These are phyloP conservation scores for Metschnikowia chrysomelidarum DNA, from an alignment of 805 yeast species.

Conservation along the genomic window DNA sequence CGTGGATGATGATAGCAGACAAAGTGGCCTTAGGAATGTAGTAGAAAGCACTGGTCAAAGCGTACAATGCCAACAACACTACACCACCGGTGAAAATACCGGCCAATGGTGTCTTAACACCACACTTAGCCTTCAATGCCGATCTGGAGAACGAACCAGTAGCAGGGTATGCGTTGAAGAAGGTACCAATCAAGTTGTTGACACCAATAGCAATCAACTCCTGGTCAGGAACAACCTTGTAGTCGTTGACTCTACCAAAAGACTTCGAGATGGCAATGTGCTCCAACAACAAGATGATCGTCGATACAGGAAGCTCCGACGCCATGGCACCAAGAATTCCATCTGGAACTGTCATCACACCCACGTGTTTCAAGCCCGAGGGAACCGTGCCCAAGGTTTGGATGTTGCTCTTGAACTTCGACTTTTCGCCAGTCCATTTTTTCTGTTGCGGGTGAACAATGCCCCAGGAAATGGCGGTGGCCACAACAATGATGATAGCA, in stretches of 20 bases:
- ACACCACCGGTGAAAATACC: constrained; percentile 89
- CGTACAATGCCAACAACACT: constrained; percentile 82
- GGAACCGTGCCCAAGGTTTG: constrained; percentile 76
- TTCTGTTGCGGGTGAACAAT: constrained; percentile 50
- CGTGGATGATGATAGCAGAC: constrained; percentile 87
- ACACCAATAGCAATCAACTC: constrained; percentile 93
- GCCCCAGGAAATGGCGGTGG: constrained; percentile 82
- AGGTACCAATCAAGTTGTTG: constrained; percentile 85
- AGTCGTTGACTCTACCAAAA: constrained; percentile 88
- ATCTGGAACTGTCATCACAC: constrained; percentile 63
- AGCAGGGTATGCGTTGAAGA: constrained; percentile 91
- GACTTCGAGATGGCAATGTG: constrained; percentile 94
- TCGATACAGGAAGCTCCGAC: constrained; percentile 80
- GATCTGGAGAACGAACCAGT: constrained; percentile 96
- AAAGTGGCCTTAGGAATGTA: constrained; percentile 89
- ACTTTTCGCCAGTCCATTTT: constrained; percentile 28
- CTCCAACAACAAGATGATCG: constrained; percentile 78
- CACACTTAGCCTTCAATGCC: constrained; percentile 91
- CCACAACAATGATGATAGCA: constrained; percentile 76
- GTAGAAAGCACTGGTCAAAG: constrained; percentile 78
- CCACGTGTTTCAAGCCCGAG: constrained; percentile 74
- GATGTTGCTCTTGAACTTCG: constrained; percentile 45
- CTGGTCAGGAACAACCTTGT: constrained; percentile 89
- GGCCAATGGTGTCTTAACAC: constrained; percentile 91
- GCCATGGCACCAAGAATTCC: constrained; percentile 62